Percentiles rank a stretch among this genome's conserved stretches.
Evolutionary conservation across 148 eudicot species (phyloP).

Genomic region (Chenopodium berlandieri): DNA sequence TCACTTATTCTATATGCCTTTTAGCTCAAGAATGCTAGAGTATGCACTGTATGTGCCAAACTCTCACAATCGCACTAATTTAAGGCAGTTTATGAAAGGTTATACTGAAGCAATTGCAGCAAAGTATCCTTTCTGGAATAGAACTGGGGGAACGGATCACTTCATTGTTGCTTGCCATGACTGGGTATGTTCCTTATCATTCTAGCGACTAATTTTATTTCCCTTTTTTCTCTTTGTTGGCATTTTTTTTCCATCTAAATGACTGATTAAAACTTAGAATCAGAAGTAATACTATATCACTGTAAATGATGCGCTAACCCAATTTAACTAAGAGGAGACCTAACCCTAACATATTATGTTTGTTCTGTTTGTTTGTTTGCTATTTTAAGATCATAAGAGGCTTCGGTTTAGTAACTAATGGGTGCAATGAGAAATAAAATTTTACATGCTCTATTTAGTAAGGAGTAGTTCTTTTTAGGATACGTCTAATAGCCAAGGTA

Average conservation of each 20-base stretch:
- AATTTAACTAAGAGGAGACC: not conserved
- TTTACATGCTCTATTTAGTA: not conserved
- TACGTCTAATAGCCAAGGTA: not conserved
- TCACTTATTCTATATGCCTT: constrained; percentile 88
- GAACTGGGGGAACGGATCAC: constrained; percentile 89
- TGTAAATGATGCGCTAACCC: not conserved
- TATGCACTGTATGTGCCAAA: constrained; percentile 50
- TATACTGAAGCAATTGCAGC: constrained; percentile 64
- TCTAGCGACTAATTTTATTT: not conserved
- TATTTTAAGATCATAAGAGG: too few relatives aligned
- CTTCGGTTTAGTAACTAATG: not conserved
- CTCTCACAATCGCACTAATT: constrained; percentile 60
- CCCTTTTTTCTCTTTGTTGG: not conserved
- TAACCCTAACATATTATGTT: not conserved
- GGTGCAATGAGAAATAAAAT: not conserved
- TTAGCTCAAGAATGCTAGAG: constrained; percentile 74
- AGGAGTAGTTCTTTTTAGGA: not conserved
- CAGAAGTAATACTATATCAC: not conserved
- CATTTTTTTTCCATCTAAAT: not conserved
- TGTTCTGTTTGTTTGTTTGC: too few relatives aligned
- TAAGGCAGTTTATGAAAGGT: constrained; percentile 52
- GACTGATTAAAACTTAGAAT: not conserved
- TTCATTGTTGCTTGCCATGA: constrained; percentile 94
- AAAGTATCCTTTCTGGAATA: constrained; percentile 80
- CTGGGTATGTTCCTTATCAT: constrained; percentile 52